Percentiles rank a stretch among this genome's conserved stretches.
Conservation (phyloP, 2,329 filamentous ascomycete species). For the Xylariaceae sp. region DNA sequence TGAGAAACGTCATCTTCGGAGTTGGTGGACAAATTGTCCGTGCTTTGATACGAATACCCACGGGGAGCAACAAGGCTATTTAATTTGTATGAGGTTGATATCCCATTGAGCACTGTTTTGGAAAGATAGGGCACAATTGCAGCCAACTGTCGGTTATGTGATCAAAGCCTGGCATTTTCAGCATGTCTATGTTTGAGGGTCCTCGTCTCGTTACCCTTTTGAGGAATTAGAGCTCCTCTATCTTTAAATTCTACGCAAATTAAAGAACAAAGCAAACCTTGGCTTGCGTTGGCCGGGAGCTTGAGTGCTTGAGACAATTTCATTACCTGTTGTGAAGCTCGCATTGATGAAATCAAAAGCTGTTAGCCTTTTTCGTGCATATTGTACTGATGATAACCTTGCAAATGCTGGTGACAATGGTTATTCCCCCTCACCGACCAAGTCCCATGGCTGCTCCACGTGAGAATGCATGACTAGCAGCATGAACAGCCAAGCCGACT, state of each 20-base stretch:
- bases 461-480: conserved; percentile 3
- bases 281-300: not conserved
- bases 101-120: conserved; percentile 1
- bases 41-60: not conserved
- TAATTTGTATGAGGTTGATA: too few species aligned
- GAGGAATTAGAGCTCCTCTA: not conserved
- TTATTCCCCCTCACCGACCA: not conserved
- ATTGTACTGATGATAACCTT: too few species aligned
- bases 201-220: not conserved
- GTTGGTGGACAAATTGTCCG: too few species aligned
- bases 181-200: not conserved
- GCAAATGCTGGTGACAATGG: too few species aligned
- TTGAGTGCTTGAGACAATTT: not conserved
- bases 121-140: not conserved
- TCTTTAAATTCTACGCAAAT: not conserved
- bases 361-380: too few species aligned
- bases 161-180: not conserved
- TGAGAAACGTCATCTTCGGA: conserved; percentile 23
- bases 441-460: not conserved
- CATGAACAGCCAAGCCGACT: not conserved
- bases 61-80: too few species aligned
- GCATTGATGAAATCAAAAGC: too few species aligned
- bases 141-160: too few species aligned
- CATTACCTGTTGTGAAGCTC: too few species aligned
- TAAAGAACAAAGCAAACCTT: not conserved